phyloP scores from a whole-genome alignment of 331 rosid genomes.

The Stylosanthes scabra region DNA sequence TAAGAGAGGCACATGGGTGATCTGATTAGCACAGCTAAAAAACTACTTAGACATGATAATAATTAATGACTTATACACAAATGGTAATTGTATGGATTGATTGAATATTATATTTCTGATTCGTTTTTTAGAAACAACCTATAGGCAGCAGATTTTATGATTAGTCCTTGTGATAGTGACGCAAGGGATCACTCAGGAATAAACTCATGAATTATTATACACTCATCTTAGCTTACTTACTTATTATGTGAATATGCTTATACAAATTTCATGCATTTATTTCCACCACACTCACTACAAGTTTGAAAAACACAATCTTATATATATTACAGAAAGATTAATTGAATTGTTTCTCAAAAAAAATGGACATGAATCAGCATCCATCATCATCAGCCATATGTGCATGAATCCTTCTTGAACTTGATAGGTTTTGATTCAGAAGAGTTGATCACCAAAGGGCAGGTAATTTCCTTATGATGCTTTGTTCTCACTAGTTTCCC shows the following conservation, averaged over 20 bases:
- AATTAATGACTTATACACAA: no score
- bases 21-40: no score
- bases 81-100: no score
- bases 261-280: constrained; percentile 39
- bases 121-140: no score
- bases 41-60: no score
- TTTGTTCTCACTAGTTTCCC: constrained; percentile 80
- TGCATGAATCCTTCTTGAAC: constrained; percentile 72
- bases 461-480: constrained; percentile 64
- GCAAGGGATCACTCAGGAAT: background rate
- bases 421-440: constrained; percentile 65
- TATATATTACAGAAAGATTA: constrained; percentile 15
- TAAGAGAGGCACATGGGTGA: no score
- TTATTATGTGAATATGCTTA: constrained; percentile 4
- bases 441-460: constrained; percentile 65
- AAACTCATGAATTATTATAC: constrained; percentile 2
- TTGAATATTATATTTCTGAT: no score
- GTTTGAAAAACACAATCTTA: constrained; percentile 26
- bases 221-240: background rate
- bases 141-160: no score
- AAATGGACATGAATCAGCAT: constrained; percentile 21
- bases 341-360: background rate
- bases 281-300: constrained; percentile 38
- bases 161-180: background rate
- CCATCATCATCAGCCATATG: constrained; percentile 57